Base-by-base conservation (phyloP, 805 yeast genomes). In the Wickerhamiella lipophila region DNA sequence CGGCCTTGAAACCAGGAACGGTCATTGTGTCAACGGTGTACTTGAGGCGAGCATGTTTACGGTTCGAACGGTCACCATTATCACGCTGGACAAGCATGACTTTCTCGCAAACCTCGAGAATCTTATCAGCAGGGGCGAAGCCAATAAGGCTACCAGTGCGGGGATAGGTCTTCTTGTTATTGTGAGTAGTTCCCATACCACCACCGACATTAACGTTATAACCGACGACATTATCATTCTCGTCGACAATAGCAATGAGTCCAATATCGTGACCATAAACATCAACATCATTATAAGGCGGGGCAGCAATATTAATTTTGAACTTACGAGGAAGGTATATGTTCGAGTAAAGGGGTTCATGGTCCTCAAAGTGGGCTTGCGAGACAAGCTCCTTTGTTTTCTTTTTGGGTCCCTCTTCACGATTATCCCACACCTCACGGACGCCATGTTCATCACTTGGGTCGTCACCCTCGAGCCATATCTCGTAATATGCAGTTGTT, bases 121-220 rank as follows among this genome's bases (percentile, higher is more conserved):
- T 73, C 64, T 86, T 76, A 46, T 80, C 88, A 52, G 71, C 71
- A 3, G 77, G 55, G 44, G 80, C 78, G 61, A 69, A 89, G 23
- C 97, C 97, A 56, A 89, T 75, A 67, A 78, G 68, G 16, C 95
- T 81, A 54, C 95, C 97, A 5, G 95, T 77, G 69, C 97, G 77
- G 59, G 97, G 97, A 64, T 89, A 89, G 0, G 97, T 89, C 74
- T 89, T 89, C 62, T 81, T 82, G 71, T 89, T 89, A 74, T 88
- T 89, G 66, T 89, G 97, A 12, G 97, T 89, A 38, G 94, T 77
- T 60, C 97, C 97, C 97, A 89, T 89, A 74, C 97, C 97, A 70
- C 97, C 97, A 66, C 97, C 97, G 55, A 81, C 95, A 52, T 83
- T 75, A 47, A 89, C 77, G 60, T 89, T 89, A 73, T 77, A 89